Evolutionary conservation across 176 grass and related monocot species (phyloP), one percentile per base, ranked within the genome.

Genomic region (Lolium multiflorum): DNA sequence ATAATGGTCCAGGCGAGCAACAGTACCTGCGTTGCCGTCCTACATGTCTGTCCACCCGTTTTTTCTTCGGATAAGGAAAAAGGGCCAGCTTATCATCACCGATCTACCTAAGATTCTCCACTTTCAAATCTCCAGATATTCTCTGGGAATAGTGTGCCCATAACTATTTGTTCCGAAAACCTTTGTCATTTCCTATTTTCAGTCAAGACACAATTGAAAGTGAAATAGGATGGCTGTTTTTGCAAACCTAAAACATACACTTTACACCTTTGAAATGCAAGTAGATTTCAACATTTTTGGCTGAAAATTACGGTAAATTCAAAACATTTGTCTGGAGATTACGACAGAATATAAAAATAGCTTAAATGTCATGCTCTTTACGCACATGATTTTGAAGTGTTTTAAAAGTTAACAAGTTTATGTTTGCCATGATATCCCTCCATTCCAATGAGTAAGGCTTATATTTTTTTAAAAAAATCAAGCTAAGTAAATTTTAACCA

Each of bases 61-160:
- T 44, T 4, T 47, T 26, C 66, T 11, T 65, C 52, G 72, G 46
- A 65, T 51, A 7, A 55, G 17, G 46, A 37, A 31, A 39, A 52
- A 39, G 74, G 11, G 4, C n/a, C 9, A 11, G 31, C 74, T 85
- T 67, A 85, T 78, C 74, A 56, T 85, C 60, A 68, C 25, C 21
- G 24, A 9, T 84, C 72, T 77, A 54, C 59, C 61, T 43, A 85
- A 85, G 74, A 85, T 85, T 85, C 74, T 77, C 83, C 83, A 85
- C 74, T 78, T 85, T 38, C 20, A 41, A 38, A 65, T 41, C 63
- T 44, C 15, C 9, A n/a, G 74, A 78, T 67, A 75, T 31, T 50
- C 31, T 44, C 8, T 78, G 0, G 1, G 18, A 78, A 78, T 55
- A 63, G 74, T 24, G 73, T 13, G 48, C 24, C 31, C 4, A 11